Conservation (phyloP, 148 eudicot genomes). For the Rheum nobile region DNA sequence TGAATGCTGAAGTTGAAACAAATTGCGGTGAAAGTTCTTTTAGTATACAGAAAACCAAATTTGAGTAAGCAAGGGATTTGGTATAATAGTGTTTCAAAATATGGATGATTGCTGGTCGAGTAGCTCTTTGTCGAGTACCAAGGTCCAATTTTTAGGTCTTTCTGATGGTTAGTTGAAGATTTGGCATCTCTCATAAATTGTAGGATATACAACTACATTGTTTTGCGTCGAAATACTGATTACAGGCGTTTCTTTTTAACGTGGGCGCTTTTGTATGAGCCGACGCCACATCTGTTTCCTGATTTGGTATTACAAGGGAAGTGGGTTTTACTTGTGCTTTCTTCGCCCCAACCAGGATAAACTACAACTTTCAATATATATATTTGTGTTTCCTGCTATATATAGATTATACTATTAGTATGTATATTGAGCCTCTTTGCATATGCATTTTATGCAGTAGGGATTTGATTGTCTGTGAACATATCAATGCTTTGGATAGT, state of each 20-base stretch:
- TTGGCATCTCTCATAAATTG: background rate
- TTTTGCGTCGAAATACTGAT: conserved; percentile 24
- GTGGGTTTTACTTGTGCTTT: background rate
- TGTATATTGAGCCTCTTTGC: background rate
- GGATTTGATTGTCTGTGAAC: background rate
- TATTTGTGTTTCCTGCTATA: background rate
- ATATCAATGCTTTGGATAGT: background rate
- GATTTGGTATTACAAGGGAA: background rate
- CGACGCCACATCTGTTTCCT: conserved; percentile 14
- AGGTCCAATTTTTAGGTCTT: background rate
- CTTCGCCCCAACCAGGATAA: background rate
- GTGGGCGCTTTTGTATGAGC: conserved; percentile 20
- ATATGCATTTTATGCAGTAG: background rate
- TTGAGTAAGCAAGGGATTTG: background rate
- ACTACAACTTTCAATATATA: background rate
- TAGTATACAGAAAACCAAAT: background rate
- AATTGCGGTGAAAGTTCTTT: background rate
- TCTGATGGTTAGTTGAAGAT: background rate
- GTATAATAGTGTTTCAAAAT: background rate
- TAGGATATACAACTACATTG: background rate
- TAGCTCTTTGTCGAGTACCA: background rate
- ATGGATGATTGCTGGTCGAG: background rate
- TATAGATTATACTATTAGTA: background rate
- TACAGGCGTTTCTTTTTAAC: conserved; percentile 12
- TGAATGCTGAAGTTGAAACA: background rate